A percentile compares a stretch with the other conserved stretches of the same genome.
These are phyloP conservation scores for Pseudodiploospora longispora DNA, from an alignment of 2,329 filamentous ascomycete species.

Conservation along the genomic window DNA sequence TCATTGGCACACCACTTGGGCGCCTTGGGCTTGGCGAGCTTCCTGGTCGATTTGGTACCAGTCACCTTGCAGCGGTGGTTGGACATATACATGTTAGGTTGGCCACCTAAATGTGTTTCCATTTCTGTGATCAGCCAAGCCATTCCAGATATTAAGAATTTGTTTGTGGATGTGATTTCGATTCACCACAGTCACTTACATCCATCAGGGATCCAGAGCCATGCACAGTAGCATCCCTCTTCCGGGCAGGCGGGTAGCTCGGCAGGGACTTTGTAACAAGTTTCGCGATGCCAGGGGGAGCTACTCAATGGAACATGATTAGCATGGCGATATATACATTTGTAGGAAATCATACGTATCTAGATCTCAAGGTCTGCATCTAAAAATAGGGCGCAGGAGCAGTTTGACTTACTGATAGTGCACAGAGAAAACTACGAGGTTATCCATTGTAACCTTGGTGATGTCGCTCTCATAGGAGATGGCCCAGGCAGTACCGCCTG, in stretches of 20 bases:
- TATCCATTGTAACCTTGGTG: conserved; percentile 38
- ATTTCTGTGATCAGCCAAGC: too few relatives aligned
- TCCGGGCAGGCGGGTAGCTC: conserved; percentile 20
- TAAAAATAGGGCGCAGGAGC: neutral
- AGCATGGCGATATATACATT: neutral
- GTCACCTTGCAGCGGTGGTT: neutral
- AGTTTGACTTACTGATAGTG: conserved; percentile 28
- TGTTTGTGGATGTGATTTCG: conserved; percentile 3
- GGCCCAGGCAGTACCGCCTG: conserved; percentile 40
- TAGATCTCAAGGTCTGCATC: too few relatives aligned
- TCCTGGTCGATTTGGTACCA: neutral
- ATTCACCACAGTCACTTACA: conserved; percentile 11
- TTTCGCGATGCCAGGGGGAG: conserved; percentile 21
- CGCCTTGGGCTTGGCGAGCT: neutral
- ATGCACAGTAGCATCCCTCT: conserved; percentile 21
- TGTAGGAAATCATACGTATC: too few relatives aligned
- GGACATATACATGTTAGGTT: neutral
- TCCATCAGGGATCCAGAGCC: conserved; percentile 23
- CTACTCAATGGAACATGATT: conserved; percentile 6
- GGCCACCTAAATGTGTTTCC: neutral
- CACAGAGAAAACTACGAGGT: conserved; percentile 43
- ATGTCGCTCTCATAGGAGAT: conserved; percentile 43
- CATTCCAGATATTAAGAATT: too few relatives aligned
- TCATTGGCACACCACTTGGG: neutral
- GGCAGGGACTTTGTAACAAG: conserved; percentile 20